Conservation (phyloP, 495 filamentous ascomycete species). For the Podospora conica region DNA sequence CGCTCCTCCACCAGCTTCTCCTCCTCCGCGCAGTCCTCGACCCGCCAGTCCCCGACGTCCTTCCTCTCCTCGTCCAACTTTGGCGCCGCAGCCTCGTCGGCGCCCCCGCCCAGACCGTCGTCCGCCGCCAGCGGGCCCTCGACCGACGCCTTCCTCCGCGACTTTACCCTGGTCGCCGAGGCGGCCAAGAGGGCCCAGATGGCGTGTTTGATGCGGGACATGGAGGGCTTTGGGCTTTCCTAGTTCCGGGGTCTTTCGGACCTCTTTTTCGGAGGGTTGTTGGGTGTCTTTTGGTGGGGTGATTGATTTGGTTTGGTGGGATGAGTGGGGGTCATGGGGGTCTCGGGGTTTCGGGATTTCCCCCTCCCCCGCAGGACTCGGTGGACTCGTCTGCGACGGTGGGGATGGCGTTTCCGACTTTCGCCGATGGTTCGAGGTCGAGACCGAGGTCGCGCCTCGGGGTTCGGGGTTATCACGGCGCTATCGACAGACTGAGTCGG, state of each 20-base stretch:
- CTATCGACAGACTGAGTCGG: too few relatives aligned
- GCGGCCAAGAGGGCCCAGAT: conserved; percentile 90
- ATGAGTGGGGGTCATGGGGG: background rate
- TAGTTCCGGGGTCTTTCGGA: conserved; percentile 7
- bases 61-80: background rate
- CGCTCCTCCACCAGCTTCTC: conserved; percentile 26
- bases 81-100: background rate
- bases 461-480: background rate
- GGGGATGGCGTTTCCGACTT: background rate
- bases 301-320: background rate
- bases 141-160: conserved; percentile 62
- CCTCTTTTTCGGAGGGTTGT: too few relatives aligned
- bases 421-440: background rate
- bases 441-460: background rate
- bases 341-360: too few relatives aligned
- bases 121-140: conserved; percentile 25
- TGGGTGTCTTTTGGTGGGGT: background rate
- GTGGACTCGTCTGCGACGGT: background rate
- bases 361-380: too few relatives aligned
- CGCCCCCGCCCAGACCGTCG: conserved; percentile 17
- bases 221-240: conserved; percentile 60
- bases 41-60: conserved; percentile 17
- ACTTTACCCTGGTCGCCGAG: conserved; percentile 87
- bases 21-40: conserved; percentile 24
- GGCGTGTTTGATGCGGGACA: conserved; percentile 76